phyloP scores from a whole-genome alignment of 2,329 filamentous ascomycete genomes.

The Sphaceloma murrayae region DNA sequence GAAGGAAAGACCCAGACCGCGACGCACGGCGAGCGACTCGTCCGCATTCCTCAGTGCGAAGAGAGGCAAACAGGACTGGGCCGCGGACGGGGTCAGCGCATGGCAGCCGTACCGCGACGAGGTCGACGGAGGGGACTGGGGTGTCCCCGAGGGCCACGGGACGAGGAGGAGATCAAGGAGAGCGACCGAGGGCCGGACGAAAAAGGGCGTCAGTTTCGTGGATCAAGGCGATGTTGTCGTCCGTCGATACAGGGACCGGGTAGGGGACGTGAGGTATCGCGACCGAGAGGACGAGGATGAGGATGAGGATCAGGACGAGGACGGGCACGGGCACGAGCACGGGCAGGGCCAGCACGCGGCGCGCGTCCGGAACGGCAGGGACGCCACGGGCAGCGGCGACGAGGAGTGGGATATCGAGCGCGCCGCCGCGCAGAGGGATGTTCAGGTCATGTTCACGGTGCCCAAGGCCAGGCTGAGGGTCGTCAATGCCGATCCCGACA shows the following conservation, averaged over 20 bases:
- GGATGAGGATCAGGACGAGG: conserved; percentile 19
- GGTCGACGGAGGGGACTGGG: conserved; percentile 29
- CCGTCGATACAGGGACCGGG: background rate
- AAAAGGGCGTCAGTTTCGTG: conserved; percentile 44
- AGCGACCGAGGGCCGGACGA: conserved; percentile 27
- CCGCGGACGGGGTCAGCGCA: conserved; percentile 15
- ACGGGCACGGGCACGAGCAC: background rate
- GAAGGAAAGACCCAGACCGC: conserved; percentile 22
- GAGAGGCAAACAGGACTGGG: conserved; percentile 35
- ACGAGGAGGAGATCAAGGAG: background rate
- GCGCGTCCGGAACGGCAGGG: too few relatives aligned
- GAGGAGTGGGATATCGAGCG: conserved; percentile 44
- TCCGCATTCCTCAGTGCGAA: conserved; percentile 33
- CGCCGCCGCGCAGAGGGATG: conserved; percentile 37
- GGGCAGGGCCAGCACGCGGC: too few relatives aligned
- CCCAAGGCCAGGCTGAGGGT: conserved; percentile 77
- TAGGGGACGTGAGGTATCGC: conserved; percentile 56
- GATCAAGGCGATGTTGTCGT: background rate
- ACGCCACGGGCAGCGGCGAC: conserved; percentile 27
- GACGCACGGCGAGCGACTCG: conserved; percentile 38
- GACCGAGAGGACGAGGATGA: conserved; percentile 56
- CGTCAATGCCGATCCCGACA: conserved; percentile 64
- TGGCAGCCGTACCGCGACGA: conserved; percentile 27
- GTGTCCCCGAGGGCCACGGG: conserved; percentile 19
- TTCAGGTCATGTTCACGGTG: conserved; percentile 77